Evolutionary conservation across 139 green algal species (phyloP).

Genomic region (Coccomyxa sp.): DNA sequence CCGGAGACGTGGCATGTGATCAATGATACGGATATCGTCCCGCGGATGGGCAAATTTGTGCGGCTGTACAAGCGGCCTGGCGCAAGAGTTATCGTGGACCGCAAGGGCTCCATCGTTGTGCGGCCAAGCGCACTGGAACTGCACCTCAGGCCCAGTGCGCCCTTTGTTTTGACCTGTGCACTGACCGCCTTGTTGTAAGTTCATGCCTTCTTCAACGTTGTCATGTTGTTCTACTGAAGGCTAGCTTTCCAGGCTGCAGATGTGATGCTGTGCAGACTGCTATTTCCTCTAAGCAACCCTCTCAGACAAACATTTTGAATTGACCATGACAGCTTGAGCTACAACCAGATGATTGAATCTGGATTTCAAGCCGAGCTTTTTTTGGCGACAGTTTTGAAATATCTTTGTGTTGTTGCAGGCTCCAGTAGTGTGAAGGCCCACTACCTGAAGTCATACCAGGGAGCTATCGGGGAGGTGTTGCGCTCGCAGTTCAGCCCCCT

Average conservation of each 20-base stretch:
- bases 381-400: background rate
- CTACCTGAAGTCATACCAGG: background rate
- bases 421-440: background rate
- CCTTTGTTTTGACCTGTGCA: background rate
- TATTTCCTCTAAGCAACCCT: too few species aligned
- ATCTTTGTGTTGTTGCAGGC: background rate
- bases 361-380: too few species aligned
- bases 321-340: too few species aligned
- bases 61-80: conserved; percentile 57
- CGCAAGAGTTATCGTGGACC: conserved; percentile 42
- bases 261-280: background rate
- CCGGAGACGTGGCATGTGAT: conserved; percentile 62
- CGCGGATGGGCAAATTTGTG: conserved; percentile 16
- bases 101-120: conserved; percentile 40
- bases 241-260: background rate
- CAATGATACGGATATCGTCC: conserved; percentile 38
- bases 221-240: background rate
- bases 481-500: background rate
- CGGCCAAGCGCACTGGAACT: conserved; percentile 33
- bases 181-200: background rate
- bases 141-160: background rate
- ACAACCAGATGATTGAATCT: too few species aligned
- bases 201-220: background rate
- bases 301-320: too few species aligned
- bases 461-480: background rate